Evolutionary conservation across 208 protist genomes (phyloP).

Genomic region (Wallacemonas sp.): DNA sequence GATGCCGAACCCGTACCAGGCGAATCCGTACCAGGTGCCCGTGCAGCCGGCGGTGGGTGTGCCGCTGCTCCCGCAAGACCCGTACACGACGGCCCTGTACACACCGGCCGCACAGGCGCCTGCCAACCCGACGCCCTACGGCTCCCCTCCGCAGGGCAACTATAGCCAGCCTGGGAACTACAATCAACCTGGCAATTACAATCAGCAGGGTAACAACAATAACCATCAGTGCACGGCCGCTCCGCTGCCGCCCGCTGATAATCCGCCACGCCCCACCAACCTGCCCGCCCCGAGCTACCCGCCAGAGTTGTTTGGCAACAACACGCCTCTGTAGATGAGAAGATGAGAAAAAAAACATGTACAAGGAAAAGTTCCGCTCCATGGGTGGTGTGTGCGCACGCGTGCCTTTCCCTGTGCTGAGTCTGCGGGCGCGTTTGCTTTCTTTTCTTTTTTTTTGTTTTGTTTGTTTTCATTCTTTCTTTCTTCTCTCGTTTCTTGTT

Average conservation of each 20-base stretch:
- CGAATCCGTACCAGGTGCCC: conserved; percentile 12
- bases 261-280: background rate
- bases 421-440: no score
- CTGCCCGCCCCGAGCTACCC: conserved; percentile 9
- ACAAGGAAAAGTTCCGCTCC: background rate
- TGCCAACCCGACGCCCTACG: background rate
- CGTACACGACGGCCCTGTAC: conserved; percentile 43
- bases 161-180: no score
- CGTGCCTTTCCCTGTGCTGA: background rate
- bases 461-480: conserved; percentile 9
- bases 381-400: background rate
- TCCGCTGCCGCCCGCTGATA: conserved; percentile 22
- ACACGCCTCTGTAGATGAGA: background rate
- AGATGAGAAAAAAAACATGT: background rate
- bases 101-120: background rate
- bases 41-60: conserved; percentile 28
- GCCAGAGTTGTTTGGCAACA: conserved; percentile 4
- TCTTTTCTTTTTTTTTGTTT: conserved; percentile 19
- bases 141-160: background rate
- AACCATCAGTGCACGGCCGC: conserved; percentile 17
- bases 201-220: background rate
- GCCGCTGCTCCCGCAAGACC: conserved; percentile 22
- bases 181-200: no score
- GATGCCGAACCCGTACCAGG: background rate
- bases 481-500: conserved; percentile 6